Base-by-base conservation (phyloP, 2,329 filamentous ascomycete species). In the Monilinia fructicola region DNA sequence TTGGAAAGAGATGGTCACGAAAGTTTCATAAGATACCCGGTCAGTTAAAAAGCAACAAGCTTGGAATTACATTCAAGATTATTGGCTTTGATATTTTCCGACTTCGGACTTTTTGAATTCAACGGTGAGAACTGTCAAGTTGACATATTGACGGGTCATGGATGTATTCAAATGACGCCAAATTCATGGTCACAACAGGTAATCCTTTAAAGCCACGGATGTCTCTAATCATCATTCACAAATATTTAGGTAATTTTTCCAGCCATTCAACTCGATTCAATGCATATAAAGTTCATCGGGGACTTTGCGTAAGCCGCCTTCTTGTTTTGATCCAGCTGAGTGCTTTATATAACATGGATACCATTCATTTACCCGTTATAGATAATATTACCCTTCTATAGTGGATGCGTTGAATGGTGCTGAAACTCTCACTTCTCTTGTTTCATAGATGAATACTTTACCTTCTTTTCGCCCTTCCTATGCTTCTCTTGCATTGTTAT, bases 11-110 rank as follows among this genome's bases (percentile, higher is more conserved):
- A 38, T 50, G 58, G 31, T 16, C 10, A 42, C 6, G 48, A 48
- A 54, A 31, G 46, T 31, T 46, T 26, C 54, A 46, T 31, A 66
- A 46, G 64, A 66, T 61, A 66, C 64, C 48, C 64, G 14, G 26
- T 54, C 46, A 54, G 18, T 18, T 35, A 53, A 18, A 35, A 14
- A 59, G 44, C 23, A 18, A 35, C 12, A 59, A 53, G 38, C 38
- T 31, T 60, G 46, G 35, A 12, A 42, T 35, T 31, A 38, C 18
- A n/a, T 63, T 42, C 16, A 21, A 28, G 31, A 28, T 28, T 31
- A 54, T 42, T 63, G 60, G 60, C 31, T 54, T 31, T 12, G 7
- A 48, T 38, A 46, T 42, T 35, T 12, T 28, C 46, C 38, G 38
- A 38, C 31, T 44, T 65, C 42, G 62, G 54, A 50, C 23, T 42